Evolutionary conservation across 2,329 filamentous ascomycete genomes (phyloP).

Genomic region (Onygenales sp.): DNA sequence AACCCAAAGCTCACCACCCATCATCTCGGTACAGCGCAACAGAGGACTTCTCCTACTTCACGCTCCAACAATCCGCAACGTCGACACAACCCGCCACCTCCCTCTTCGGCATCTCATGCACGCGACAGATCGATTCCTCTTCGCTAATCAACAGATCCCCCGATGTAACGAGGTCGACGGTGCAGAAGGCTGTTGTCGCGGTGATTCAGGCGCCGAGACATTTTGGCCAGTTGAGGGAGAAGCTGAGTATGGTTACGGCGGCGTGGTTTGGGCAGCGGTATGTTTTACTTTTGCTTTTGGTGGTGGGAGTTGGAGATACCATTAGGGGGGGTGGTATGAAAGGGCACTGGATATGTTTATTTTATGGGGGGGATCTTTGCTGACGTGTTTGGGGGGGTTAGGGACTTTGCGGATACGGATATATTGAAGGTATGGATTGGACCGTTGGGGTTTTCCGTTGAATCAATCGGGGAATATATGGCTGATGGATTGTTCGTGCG

Average conservation of each 20-base stretch:
- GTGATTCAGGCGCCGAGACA: conserved; percentile 83
- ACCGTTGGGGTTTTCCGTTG: conserved; percentile 9
- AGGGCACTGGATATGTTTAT: not conserved
- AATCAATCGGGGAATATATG: not conserved
- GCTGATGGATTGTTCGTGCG: conserved; percentile 16
- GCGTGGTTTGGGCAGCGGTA: conserved; percentile 91
- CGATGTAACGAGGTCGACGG: conserved; percentile 92
- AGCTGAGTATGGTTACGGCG: conserved; percentile 79
- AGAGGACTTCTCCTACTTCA: conserved; percentile 99
- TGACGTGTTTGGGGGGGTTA: conserved; percentile 16
- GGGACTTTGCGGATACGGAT: conserved; percentile 82
- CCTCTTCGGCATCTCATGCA: conserved; percentile 93
- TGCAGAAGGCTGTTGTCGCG: conserved; percentile 95
- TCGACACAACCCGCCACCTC: conserved; percentile 54
- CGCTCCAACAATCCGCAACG: conserved; percentile 54
- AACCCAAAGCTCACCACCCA: not conserved
- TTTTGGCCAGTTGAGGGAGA: conserved; percentile 84
- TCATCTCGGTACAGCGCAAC: conserved; percentile 49
- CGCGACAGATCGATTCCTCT: conserved; percentile 75
- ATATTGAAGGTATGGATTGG: conserved; percentile 55
- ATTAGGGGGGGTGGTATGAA: not conserved
- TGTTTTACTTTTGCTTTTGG: conserved; percentile 13
- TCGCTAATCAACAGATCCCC: conserved; percentile 67
- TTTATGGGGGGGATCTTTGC: not conserved
- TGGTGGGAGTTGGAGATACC: not conserved